Conservation (phyloP, 2,329 filamentous ascomycete genomes). For the Monilinia fructicola region DNA sequence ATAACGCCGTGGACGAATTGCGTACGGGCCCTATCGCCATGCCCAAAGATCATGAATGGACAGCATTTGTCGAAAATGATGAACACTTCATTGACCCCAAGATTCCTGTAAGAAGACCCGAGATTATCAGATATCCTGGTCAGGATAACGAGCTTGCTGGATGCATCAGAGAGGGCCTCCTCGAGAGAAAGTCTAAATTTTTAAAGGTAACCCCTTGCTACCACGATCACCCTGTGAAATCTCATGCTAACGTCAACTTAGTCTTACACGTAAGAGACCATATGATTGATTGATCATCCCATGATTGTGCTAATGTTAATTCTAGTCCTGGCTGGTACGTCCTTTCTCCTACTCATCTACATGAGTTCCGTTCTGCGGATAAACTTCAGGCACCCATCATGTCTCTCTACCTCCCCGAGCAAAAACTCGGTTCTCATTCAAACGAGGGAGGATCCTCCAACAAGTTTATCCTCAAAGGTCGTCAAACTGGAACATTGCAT, state of each 20-base stretch:
- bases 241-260: conserved; percentile 41
- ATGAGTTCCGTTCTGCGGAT: conserved; percentile 99
- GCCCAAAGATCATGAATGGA: conserved; percentile 91
- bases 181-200: conserved; percentile 98
- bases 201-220: conserved; percentile 45
- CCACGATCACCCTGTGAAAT: neutral
- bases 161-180: conserved; percentile 84
- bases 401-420: conserved; percentile 92
- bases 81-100: conserved; percentile 85
- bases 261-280: conserved; percentile 22
- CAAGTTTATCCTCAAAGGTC: conserved; percentile 97
- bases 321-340: conserved; percentile 64
- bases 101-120: conserved; percentile 71
- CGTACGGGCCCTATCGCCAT: conserved; percentile 85
- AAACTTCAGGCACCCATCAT: conserved; percentile 89
- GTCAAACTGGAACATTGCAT: conserved; percentile 90
- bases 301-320: conserved; percentile 11
- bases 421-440: conserved; percentile 92
- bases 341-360: conserved; percentile 90
- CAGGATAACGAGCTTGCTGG: conserved; percentile 76
- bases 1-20: conserved; percentile 75
- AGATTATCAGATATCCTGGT: conserved; percentile 89
- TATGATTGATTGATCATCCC: neutral
- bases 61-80: conserved; percentile 72
- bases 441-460: conserved; percentile 79